phyloP scores from a whole-genome alignment of 2,329 filamentous ascomycete species.

The Reticulascus tulasneorum region DNA sequence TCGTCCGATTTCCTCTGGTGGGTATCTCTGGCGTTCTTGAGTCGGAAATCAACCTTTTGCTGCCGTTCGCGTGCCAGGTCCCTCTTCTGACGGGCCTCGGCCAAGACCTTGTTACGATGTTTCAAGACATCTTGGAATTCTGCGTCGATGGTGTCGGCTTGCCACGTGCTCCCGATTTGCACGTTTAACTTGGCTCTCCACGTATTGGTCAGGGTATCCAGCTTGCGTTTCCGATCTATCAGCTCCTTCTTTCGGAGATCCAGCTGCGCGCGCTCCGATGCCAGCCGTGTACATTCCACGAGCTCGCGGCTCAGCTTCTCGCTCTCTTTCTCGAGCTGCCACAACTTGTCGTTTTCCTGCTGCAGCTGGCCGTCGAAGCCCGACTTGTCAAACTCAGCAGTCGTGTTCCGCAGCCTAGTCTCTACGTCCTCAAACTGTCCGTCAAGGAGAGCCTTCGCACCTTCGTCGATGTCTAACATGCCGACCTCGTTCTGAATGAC shows the following conservation, averaged over 20 bases:
- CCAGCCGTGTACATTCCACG: slow-evolving; percentile 74
- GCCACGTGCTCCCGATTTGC: slow-evolving; percentile 65
- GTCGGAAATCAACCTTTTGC: slow-evolving; percentile 70
- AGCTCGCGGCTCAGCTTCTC: slow-evolving; percentile 75
- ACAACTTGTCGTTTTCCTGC: slow-evolving; percentile 60
- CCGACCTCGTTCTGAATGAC: slow-evolving; percentile 65
- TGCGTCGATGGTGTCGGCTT: slow-evolving; percentile 63
- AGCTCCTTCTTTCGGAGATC: slow-evolving; percentile 80
- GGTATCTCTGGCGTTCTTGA: slow-evolving; percentile 62
- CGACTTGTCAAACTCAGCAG: slow-evolving; percentile 57
- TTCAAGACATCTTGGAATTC: slow-evolving; percentile 64
- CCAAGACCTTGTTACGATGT: slow-evolving; percentile 52
- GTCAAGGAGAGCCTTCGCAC: slow-evolving; percentile 72
- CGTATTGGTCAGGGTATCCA: slow-evolving; percentile 73
- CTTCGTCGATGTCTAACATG: slow-evolving; percentile 80
- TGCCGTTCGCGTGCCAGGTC: slow-evolving; percentile 69
- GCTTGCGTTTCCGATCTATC: slow-evolving; percentile 65
- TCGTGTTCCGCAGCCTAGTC: slow-evolving; percentile 56
- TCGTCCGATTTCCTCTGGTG: slow-evolving; percentile 62
- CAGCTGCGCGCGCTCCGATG: slow-evolving; percentile 77
- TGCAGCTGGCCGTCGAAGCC: slow-evolving; percentile 70
- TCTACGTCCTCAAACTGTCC: slow-evolving; percentile 68
- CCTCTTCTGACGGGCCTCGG: slow-evolving; percentile 64
- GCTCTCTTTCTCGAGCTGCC: slow-evolving; percentile 66
- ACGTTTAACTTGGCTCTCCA: slow-evolving; percentile 67